Base-by-base conservation (phyloP, 176 grass and related monocot species). In the Phyllostachys edulis region DNA sequence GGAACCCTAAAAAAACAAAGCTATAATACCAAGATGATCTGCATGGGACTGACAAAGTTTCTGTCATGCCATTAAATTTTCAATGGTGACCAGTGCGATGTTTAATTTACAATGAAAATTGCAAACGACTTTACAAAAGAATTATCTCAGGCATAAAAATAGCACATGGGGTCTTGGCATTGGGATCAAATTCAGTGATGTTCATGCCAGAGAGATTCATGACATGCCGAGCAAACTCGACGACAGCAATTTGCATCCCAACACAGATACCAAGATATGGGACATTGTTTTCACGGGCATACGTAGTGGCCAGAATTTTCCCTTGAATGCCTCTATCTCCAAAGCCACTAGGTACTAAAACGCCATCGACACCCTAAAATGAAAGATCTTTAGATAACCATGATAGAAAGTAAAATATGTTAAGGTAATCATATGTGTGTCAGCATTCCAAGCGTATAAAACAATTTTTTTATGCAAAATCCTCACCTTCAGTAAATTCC, bases 61-160 rank as follows among this genome's bases (percentile, higher is more conserved):
- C 49, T 47, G 4, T 26, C 14, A 75, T 67, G 39, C 49, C 69
- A 68, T 61, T 9, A 16, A 42, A 57, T 36, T 26, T 50, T 49
- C 23, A 75, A 50, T 26, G 60, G 18, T 42, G 23, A 32, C 23
- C 49, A 60, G 17, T 40, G 14, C 42, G 9, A 26, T n/a, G n/a
- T 49, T 15, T 50, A 49, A 60, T 79, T 51, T n/a, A 50, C 5
- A 42, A 74, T n/a, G 72, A 23, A 82, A 75, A 67, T 32, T 41
- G 2, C 5, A 63, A 42, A 45, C 1, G 47, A 23, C 61, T 37
- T 82, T 23, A 71, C 36, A 51, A 49, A 75, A 84, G 32, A 85
- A 47, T 85, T 86, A 94, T 90, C 90, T 94, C 93, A 27, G 93
- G 93, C 93, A 92, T 94, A 78, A 94, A 90, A 86, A 94, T 73